phyloP scores from a whole-genome alignment of 305 asterid genomes.

The Fraxinus sp. region DNA sequence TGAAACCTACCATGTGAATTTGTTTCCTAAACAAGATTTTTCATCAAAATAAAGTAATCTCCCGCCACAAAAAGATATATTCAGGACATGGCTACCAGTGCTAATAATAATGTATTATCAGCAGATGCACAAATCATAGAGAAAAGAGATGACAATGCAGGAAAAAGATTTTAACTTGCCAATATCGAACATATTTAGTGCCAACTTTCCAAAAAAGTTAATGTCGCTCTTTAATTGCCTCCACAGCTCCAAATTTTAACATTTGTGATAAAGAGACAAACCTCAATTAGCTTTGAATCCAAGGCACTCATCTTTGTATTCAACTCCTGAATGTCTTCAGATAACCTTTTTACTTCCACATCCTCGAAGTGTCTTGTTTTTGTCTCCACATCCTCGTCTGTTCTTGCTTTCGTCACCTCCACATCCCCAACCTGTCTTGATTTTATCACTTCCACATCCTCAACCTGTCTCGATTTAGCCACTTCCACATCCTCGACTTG shows the following conservation, averaged over 20 bases:
- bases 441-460: slow-evolving; percentile 34
- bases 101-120: neutral
- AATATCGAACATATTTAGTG: neutral
- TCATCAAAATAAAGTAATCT: neutral
- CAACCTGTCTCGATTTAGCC: slow-evolving; percentile 25
- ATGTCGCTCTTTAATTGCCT: neutral
- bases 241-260: slow-evolving; percentile 15
- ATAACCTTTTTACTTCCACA: slow-evolving; percentile 38
- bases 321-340: slow-evolving; percentile 52
- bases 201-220: slow-evolving; percentile 2
- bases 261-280: slow-evolving; percentile 32
- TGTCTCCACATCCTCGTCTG: slow-evolving; percentile 28
- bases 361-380: slow-evolving; percentile 33
- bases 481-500: slow-evolving; percentile 29
- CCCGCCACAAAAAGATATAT: neutral
- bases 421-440: neutral
- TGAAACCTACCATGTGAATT: neutral
- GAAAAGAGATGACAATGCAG: neutral
- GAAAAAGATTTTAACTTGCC: neutral
- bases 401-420: neutral
- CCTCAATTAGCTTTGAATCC: slow-evolving; percentile 70
- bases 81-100: neutral
- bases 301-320: slow-evolving; percentile 46
- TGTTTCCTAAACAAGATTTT: neutral
- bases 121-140: neutral